A percentile compares a stretch with the other conserved stretches of the same genome.
Conservation (phyloP, 352 stramenopile genomes). For the Phytophthora cactorum region DNA sequence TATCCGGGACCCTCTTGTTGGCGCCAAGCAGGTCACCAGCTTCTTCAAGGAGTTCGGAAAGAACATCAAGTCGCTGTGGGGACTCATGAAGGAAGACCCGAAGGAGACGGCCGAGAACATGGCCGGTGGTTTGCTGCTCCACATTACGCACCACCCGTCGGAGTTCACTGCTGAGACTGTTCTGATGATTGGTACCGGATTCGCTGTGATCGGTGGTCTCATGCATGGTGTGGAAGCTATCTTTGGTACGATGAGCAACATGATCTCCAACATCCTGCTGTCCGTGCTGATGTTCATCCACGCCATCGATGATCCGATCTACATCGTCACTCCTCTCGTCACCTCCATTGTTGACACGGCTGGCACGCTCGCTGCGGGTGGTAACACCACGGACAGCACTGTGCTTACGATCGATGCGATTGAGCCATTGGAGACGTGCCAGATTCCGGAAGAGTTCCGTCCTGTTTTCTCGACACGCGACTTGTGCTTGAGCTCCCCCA, state of each 20-base stretch:
- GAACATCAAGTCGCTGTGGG: conserved; percentile 25
- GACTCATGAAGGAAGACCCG: conserved; percentile 26
- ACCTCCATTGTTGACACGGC: conserved; percentile 30
- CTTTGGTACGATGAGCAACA: conserved; percentile 26
- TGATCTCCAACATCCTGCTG: conserved; percentile 17
- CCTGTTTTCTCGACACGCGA: conserved; percentile 30
- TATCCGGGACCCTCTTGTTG: conserved; percentile 24
- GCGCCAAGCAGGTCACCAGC: conserved; percentile 6
- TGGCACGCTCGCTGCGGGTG: not conserved
- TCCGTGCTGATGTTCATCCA: conserved; percentile 3
- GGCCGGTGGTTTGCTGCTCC: conserved; percentile 27
- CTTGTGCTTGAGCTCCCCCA: conserved; percentile 26
- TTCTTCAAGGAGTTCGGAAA: conserved; percentile 27
- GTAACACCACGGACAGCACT: not conserved
- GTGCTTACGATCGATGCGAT: conserved; percentile 9
- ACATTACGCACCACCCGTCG: conserved; percentile 30
- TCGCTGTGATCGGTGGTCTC: conserved; percentile 28
- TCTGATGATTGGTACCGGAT: conserved; percentile 21
- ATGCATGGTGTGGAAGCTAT: conserved; percentile 23
- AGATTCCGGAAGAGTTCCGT: conserved; percentile 27
- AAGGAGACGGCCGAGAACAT: conserved; percentile 29
- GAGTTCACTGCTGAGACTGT: conserved; percentile 38
- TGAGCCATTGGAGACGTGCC: conserved; percentile 12
- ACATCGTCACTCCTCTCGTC: conserved; percentile 12
- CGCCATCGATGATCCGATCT: too few relatives aligned